These are phyloP conservation scores for Tulasnella calospora DNA, from an alignment of 768 basidiomycete genomes.

Conservation along the genomic window DNA sequence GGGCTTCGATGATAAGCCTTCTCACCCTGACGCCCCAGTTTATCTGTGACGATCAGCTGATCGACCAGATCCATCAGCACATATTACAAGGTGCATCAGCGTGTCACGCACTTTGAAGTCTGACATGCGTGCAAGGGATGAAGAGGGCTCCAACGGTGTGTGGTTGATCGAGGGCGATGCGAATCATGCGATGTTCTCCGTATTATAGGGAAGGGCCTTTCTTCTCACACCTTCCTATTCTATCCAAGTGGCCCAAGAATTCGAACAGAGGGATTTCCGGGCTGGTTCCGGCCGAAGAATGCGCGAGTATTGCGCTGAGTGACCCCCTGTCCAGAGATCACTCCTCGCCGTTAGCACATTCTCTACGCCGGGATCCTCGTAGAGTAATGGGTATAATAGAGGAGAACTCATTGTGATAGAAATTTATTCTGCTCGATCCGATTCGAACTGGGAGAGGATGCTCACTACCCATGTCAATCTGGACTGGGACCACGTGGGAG, in stretches of 20 bases:
- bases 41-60: background rate
- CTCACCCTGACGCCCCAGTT: background rate
- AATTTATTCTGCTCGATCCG: no score
- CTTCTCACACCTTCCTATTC: background rate
- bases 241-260: background rate
- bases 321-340: background rate
- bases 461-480: no score
- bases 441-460: no score
- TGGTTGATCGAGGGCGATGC: background rate
- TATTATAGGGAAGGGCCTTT: background rate
- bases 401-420: no score
- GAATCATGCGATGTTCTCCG: background rate
- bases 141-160: background rate
- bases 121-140: background rate
- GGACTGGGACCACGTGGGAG: no score
- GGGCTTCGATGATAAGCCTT: background rate
- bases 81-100: background rate
- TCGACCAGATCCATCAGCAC: background rate
- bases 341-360: no score
- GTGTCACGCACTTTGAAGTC: background rate
- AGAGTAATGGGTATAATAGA: no score
- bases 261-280: background rate
- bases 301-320: background rate
- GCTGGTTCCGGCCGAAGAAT: background rate
- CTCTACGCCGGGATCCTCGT: no score